phyloP scores from a whole-genome alignment of 805 yeast species.

The Pichia membranifaciens region DNA sequence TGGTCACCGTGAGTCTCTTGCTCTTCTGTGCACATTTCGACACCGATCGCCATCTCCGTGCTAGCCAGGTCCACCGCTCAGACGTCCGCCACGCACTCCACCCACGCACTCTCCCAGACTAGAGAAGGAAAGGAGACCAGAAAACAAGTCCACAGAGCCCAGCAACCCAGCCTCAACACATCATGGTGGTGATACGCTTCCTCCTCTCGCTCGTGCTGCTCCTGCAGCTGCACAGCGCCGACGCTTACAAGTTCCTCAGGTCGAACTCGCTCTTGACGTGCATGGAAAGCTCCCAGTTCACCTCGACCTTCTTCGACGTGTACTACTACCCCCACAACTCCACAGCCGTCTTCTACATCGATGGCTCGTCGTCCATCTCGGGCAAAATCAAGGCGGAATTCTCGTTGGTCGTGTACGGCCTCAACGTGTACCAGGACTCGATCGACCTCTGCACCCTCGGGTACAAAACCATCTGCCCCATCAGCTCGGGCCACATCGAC shows the following conservation, averaged over 20 bases:
- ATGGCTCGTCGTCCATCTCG: conserved; percentile 73
- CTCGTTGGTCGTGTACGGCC: conserved; percentile 73
- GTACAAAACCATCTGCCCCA: conserved; percentile 65
- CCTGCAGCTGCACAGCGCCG: too few relatives aligned
- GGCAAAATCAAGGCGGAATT: conserved; percentile 64
- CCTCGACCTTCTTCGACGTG: conserved; percentile 80
- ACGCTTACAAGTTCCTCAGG: conserved; percentile 21
- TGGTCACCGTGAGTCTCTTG: too few relatives aligned
- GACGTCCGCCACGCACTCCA: too few relatives aligned
- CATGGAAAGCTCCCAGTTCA: conserved; percentile 81
- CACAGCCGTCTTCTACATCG: conserved; percentile 59
- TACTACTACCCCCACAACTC: conserved; percentile 59
- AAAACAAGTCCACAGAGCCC: too few relatives aligned
- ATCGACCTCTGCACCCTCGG: conserved; percentile 60
- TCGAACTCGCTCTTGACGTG: conserved; percentile 76
- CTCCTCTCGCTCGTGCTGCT: too few relatives aligned
- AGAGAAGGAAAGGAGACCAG: too few relatives aligned
- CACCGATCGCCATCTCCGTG: too few relatives aligned
- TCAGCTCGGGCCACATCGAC: conserved; percentile 81
- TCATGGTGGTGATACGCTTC: too few relatives aligned
- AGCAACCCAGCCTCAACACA: too few relatives aligned
- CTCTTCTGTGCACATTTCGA: too few relatives aligned
- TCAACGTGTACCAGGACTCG: conserved; percentile 49
- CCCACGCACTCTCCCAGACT: too few relatives aligned
- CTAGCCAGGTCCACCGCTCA: too few relatives aligned